Evolutionary conservation across 148 eudicot genomes (phyloP), one percentile per base, ranked within the genome.

Genomic region (Vaccinium vitisidaea): DNA sequence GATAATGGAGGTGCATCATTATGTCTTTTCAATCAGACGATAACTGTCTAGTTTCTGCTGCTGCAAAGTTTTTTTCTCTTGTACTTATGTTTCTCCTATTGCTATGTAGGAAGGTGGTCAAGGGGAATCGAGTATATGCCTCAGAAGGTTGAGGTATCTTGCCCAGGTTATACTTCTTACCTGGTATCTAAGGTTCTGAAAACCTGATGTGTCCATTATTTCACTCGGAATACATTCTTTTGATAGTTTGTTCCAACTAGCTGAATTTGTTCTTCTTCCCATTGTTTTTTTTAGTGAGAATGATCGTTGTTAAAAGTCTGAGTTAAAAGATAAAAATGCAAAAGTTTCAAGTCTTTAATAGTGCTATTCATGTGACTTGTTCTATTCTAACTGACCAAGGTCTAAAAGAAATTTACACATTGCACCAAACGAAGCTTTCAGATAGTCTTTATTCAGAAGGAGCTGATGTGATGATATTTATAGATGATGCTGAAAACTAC

Each of bases 71-170:
- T 58, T 46, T 82, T 76, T 78, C 52, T 67, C 74, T 77, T 78
- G 27, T 70, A 83, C 39, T 43, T 78, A 77, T 70, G 49, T 23
- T 52, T 84, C 75, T 78, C 61, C 52, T 27, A 59, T 88, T 82
- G 54, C 50, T 84, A 50, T 84, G 87, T 83, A 97, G 99, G 94
- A 94, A 83, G 93, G 90, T 59, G 98, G 98, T 53, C 98, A 83
- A 82, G 98, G 98, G 55, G 98, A 95, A 88, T 90, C 98, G 65
- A 77, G 75, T 55, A 63, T 86, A 89, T 95, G 95, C 91, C 85
- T 94, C 80, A 90, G 93, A 91, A 97, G 93, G 87, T 85, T 93
- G 84, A 93, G 92, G 75, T 90, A 95, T 88, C 94, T 97, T 55
- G 93, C 98, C 15, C 94, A 95, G 98, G 99, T 96, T 84, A n/a